Evolutionary conservation across 2,329 filamentous ascomycete species (phyloP), one percentile per base, ranked within the genome.

Genomic region (Penicillium sp.): DNA sequence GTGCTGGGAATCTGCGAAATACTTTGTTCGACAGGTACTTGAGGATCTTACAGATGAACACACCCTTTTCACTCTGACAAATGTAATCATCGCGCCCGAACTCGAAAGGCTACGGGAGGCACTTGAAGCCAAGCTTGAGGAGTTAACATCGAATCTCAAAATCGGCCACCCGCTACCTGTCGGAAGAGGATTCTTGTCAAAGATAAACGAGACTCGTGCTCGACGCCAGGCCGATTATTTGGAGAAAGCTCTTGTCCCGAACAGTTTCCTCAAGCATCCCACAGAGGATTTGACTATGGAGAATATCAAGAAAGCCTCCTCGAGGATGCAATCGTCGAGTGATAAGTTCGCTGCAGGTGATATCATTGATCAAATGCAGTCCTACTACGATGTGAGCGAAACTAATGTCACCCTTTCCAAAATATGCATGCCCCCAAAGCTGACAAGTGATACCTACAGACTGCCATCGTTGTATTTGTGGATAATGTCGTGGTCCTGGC

Each of bases 401-500:
- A n/a, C 10, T 7, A 30, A 7, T 9, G 4, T 10, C 27, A 7
- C 4, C 27, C 6, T 44, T 20, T 15, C 7, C 15, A 18, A 26
- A 23, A n/a, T n/a, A n/a, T n/a, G n/a, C n/a, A 30, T 30, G 7
- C 12, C 27, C 13, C 27, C 4, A 30, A 30, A 30, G 4, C 15
- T 36, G 2, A 4, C 10, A 27, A 21, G 7, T 23, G n/a, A 17
- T 34, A 34, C 37, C 8, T 24, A 62, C 24, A 64, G 61, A 61
- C 54, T 60, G 73, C 75, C 1, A 66, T 76, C 3, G 60, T 73
- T 12, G 76, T 72, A 0, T 80, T 82, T 40, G 68, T 76, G 3
- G 75, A 82, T 3, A 80, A 80, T 17, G 65, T 82, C 9, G 68
- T 75, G n/a, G 78, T 72, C n/a, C 66, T 81, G 0, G 79, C 72